These are phyloP conservation scores for Skeletonema menzelii DNA, from an alignment of 108 stramenopile genomes.

Conservation along the genomic window DNA sequence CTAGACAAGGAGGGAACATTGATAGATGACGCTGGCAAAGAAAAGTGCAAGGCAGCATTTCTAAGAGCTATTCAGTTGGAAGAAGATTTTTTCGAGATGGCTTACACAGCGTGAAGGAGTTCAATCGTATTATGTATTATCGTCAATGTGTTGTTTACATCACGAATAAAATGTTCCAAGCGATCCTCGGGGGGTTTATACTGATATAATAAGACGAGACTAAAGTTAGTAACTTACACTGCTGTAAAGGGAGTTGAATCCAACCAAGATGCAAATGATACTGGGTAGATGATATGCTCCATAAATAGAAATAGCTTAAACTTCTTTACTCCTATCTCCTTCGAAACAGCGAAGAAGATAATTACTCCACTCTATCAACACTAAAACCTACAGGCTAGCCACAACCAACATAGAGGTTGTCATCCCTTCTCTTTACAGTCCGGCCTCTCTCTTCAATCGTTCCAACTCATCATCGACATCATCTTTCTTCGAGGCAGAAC, in stretches of 20 bases:
- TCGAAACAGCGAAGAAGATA: neutral
- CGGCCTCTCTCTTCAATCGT: constrained; percentile 72
- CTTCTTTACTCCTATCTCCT: neutral
- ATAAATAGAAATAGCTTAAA: neutral
- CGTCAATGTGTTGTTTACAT: no score
- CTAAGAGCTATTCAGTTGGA: constrained; percentile 60
- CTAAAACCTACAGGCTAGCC: neutral
- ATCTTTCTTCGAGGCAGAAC: constrained; percentile 28
- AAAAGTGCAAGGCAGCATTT: constrained; percentile 49
- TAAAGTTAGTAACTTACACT: no score
- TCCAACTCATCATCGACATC: constrained; percentile 89
- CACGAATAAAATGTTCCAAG: no score
- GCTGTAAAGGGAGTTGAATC: no score
- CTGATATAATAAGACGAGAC: no score
- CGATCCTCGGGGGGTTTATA: no score
- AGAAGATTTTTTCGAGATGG: constrained; percentile 71
- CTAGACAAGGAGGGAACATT: constrained; percentile 61
- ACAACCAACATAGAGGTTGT: no score
- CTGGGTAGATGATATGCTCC: neutral
- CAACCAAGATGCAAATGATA: neutral
- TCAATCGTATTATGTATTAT: neutral
- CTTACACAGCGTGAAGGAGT: constrained; percentile 33
- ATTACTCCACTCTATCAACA: neutral
- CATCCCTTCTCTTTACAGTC: constrained; percentile 29
- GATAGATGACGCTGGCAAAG: constrained; percentile 30